Base-by-base conservation (phyloP, 148 eudicot species). In the Mesembryanthemum crystallinum region DNA sequence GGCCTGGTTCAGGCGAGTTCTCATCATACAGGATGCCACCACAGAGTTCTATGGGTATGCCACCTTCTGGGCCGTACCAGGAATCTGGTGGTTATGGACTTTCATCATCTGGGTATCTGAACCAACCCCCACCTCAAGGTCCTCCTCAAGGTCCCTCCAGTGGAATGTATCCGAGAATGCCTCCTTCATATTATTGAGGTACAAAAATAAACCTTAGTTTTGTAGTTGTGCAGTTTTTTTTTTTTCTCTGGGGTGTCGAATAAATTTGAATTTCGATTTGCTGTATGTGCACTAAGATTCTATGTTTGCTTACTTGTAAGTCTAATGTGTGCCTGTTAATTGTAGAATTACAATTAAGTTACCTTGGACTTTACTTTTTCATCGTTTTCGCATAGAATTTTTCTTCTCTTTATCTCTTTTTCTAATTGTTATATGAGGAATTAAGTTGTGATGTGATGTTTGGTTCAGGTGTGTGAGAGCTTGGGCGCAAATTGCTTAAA, bases 391-490 rank as follows among this genome's bases (percentile, higher is more conserved):
- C n/a, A n/a, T n/a, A n/a, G n/a, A n/a, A n/a, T 62, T 15, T 32
- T 35, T 78, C 64, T 77, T 73, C 7, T 7, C 59, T 72, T 23
- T 69, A 33, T 84, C 43, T 18, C 29, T 27, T 85, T 77, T 37
- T 85, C 85, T 73, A 80, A 37, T 74, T 76, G 83, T 83, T 78
- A 78, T n/a, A 80, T 85, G 85, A 85, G 83, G 87, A 76, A 86
- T 94, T 88, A 67, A 89, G 88, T 74, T 89, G 78, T 76, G 76
- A 74, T 90, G 89, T 77, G 85, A 77, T 94, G 89, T 89, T 86
- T 92, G 90, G 80, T 94, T 90, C 97, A 92, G 97, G 98, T 92
- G 66, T 85, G 30, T 85, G 86, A 86, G 81, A 94, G 98, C 93
- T 89, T 85, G 90, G 98, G 78, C 87, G 96, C 89, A 87, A 88